A percentile compares a stretch with the other conserved stretches of the same genome.
phyloP scores from a whole-genome alignment of 768 basidiomycete genomes.

The Boletus rex-veris region DNA sequence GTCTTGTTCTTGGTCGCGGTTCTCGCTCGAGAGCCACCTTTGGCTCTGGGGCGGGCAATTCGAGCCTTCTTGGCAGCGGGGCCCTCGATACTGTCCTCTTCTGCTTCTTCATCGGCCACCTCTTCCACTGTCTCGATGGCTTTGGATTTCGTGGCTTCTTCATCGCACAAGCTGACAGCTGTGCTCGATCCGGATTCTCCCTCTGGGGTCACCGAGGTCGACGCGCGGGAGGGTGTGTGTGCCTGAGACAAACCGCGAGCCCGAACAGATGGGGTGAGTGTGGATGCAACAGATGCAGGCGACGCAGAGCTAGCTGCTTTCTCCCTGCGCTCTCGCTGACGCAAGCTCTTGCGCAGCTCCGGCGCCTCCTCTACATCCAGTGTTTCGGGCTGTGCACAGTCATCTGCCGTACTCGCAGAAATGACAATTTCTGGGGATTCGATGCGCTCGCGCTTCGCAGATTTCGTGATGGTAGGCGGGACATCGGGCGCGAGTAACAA shows the following conservation, averaged over 20 bases:
- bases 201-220: conserved; percentile 24
- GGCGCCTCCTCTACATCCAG: conserved; percentile 21
- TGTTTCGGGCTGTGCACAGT: conserved; percentile 6
- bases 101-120: conserved; percentile 12
- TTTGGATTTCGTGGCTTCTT: conserved; percentile 25
- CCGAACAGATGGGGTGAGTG: conserved; percentile 27
- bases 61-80: conserved; percentile 21
- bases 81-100: conserved; percentile 10
- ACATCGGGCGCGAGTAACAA: conserved; percentile 21
- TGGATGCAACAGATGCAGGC: conserved; percentile 29
- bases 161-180: conserved; percentile 31
- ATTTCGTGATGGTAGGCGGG: conserved; percentile 3
- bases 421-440: conserved; percentile 12
- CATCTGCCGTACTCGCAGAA: conserved; percentile 6
- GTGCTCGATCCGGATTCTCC: conserved; percentile 32
- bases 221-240: conserved; percentile 22
- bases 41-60: conserved; percentile 20
- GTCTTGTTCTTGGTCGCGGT: conserved; percentile 15
- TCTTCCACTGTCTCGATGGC: conserved; percentile 10
- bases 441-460: conserved; percentile 24
- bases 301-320: conserved; percentile 18
- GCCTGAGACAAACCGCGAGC: conserved; percentile 20
- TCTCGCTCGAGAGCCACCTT: conserved; percentile 19
- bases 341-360: conserved; percentile 29
- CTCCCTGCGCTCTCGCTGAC: conserved; percentile 27